A percentile compares a stretch with the other conserved stretches of the same genome.
Evolutionary conservation across 1,284 basidiomycete genomes (phyloP).

Genomic region (Kwoniella shivajii): DNA sequence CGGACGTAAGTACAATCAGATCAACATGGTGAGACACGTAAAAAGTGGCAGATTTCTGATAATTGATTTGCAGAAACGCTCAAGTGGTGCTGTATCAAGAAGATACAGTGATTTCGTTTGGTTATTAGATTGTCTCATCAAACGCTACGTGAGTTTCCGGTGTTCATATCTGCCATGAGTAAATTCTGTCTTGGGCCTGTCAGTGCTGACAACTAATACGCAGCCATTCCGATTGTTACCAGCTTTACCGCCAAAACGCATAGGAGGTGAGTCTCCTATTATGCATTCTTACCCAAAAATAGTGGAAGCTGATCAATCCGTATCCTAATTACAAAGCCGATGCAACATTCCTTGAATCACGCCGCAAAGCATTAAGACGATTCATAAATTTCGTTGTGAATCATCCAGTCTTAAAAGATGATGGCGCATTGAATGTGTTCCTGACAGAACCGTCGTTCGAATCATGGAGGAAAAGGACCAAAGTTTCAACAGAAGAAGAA

Average conservation of each 20-base stretch:
- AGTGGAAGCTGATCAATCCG: neutral
- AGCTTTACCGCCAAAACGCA: conserved; percentile 83
- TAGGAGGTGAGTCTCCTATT: conserved; percentile 68
- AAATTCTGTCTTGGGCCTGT: too few relatives aligned
- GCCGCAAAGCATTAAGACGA: conserved; percentile 80
- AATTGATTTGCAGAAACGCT: conserved; percentile 30
- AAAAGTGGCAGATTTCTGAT: too few relatives aligned
- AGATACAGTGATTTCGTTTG: conserved; percentile 87
- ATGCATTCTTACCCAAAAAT: conserved; percentile 1
- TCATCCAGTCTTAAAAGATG: conserved; percentile 84
- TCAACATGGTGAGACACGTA: too few relatives aligned
- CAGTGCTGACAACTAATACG: conserved; percentile 39
- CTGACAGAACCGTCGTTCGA: conserved; percentile 79
- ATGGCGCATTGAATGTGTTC: conserved; percentile 78
- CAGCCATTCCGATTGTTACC: conserved; percentile 92
- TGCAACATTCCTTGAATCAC: conserved; percentile 82
- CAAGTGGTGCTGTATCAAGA: conserved; percentile 49
- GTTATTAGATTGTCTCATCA: conserved; percentile 76
- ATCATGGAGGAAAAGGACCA: conserved; percentile 70
- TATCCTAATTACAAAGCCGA: conserved; percentile 62
- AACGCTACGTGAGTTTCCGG: conserved; percentile 50
- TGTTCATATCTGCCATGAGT: neutral
- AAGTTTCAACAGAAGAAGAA: conserved; percentile 77
- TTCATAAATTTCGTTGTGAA: conserved; percentile 81
- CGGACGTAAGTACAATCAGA: conserved; percentile 80